Base-by-base conservation (phyloP, 331 rosid genomes). In the Quercus tomentella region DNA sequence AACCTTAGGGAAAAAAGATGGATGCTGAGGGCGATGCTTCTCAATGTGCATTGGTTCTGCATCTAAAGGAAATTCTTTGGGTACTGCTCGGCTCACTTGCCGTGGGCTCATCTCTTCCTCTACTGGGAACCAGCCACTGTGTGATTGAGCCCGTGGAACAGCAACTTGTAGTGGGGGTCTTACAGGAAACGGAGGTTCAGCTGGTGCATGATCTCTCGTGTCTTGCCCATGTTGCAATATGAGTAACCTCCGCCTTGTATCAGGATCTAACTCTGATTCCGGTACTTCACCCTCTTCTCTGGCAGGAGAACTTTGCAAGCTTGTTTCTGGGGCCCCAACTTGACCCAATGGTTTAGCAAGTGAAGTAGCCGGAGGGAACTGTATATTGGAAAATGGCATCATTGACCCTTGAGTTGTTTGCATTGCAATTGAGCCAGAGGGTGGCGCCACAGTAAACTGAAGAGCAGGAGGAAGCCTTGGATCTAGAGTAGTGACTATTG, bases 211-310 rank as follows among this genome's bases (percentile, higher is more conserved):
- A 62, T 96, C 99, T 80, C 99, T 91, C 33, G 84, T 89, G 88
- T 96, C 99, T 88, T 93, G 98, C 71, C 99, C 99, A 81, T 96
- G 99, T 86, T 96, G 99, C 89, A 96, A 85, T 82, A 96, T 96
- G 79, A 96, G 97, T 82, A 96, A 98, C 86, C 99, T 96, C 22
- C 99, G 91, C 84, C 99, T 89, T 72, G 99, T 96, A 88, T 96
- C 99, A 66, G 99, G 99, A 72, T 96, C 98, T 82, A 96, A 82
- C 80, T 96, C 99, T 75, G 99, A 96, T 88, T 96, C 99, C 49
- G 97, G 97, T 35, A 96, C 99, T 86, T 96, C 99, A 18, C 99
- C 99, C 87, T 96, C 99, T 87, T 96, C 99, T 87, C 99, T 90
- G 79, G 98, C 97, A 11, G 98, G 99, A 84, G 99, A 96, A 77